Conservation (phyloP, 2,329 filamentous ascomycete species). For the Arachnopeziza araneosa region DNA sequence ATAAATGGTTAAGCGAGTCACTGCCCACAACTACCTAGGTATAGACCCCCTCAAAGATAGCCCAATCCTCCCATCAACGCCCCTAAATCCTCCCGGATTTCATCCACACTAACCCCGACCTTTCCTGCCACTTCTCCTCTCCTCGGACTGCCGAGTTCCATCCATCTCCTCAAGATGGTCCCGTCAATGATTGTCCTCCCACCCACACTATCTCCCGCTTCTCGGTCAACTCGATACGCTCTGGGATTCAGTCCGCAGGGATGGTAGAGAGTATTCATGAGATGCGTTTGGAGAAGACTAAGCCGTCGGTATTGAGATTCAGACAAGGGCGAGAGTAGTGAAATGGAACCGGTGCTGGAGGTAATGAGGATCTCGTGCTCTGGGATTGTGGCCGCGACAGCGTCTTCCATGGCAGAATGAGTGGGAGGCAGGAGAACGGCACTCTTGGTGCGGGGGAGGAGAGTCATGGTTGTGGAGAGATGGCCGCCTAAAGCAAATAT, state of each 20-base stretch:
- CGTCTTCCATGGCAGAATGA: constrained; percentile 30
- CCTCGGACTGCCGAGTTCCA: constrained; percentile 66
- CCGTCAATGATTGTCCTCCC: constrained; percentile 62
- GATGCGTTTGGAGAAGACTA: constrained; percentile 72
- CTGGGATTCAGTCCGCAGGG: constrained; percentile 78
- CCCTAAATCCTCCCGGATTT: constrained; percentile 65
- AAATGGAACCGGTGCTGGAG: constrained; percentile 70
- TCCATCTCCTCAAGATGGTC: constrained; percentile 66
- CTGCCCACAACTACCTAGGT: too few species aligned
- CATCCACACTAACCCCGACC: constrained; percentile 62
- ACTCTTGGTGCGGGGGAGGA: constrained; percentile 63
- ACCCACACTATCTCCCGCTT: constrained; percentile 36
- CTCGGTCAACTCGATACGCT: constrained; percentile 64
- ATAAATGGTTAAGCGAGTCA: too few species aligned
- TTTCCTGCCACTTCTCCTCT: constrained; percentile 68
- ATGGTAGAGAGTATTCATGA: constrained; percentile 70
- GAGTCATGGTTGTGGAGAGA: constrained; percentile 65
- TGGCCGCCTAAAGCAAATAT: constrained; percentile 83
- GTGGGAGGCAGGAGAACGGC: constrained; percentile 40
- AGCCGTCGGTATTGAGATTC: constrained; percentile 82
- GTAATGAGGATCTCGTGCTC: constrained; percentile 57
- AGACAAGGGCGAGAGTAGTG: constrained; percentile 68
- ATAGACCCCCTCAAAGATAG: not conserved
- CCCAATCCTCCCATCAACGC: constrained; percentile 48
- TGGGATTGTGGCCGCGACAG: constrained; percentile 29